These are phyloP conservation scores for Fraxinus nigra DNA, from an alignment of 305 asterid species.

Conservation along the genomic window DNA sequence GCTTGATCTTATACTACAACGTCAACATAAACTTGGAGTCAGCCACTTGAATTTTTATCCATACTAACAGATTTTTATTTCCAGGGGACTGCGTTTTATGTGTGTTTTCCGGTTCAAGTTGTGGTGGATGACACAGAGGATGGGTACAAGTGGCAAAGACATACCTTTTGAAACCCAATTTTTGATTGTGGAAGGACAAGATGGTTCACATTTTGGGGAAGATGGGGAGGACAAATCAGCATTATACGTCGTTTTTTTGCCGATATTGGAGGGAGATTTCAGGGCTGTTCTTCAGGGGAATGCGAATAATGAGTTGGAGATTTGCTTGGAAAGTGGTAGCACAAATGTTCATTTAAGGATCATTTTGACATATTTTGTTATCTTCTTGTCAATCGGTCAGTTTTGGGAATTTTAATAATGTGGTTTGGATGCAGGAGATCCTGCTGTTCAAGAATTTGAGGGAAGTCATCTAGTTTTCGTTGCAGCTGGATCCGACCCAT, in stretches of 20 bases:
- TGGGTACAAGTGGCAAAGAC: constrained; percentile 70
- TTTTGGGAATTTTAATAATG: background rate
- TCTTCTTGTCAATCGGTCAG: background rate
- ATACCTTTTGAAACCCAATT: constrained; percentile 89
- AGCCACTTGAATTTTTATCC: background rate
- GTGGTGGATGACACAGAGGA: constrained; percentile 99
- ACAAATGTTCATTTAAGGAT: background rate
- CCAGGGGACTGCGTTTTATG: constrained; percentile 84
- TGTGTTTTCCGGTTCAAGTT: constrained; percentile 86
- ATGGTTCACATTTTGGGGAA: constrained; percentile 46
- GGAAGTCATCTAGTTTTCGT: constrained; percentile 79
- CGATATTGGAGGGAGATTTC: constrained; percentile 86
- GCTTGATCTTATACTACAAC: constrained; percentile 4
- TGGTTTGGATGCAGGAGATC: constrained; percentile 58
- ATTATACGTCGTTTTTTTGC: constrained; percentile 68
- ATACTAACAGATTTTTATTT: background rate
- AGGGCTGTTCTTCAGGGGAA: constrained; percentile 95
- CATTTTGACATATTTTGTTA: background rate
- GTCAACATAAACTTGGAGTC: background rate
- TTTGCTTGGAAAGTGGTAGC: constrained; percentile 91
- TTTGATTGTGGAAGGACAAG: constrained; percentile 70
- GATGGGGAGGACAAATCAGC: constrained; percentile 39
- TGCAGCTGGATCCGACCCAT: constrained; percentile 92
- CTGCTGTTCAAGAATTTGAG: constrained; percentile 75
- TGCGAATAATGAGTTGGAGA: constrained; percentile 68